Evolutionary conservation across 305 asterid species (phyloP), one percentile per base, ranked within the genome.

Genomic region (Fraxinus floribunda): DNA sequence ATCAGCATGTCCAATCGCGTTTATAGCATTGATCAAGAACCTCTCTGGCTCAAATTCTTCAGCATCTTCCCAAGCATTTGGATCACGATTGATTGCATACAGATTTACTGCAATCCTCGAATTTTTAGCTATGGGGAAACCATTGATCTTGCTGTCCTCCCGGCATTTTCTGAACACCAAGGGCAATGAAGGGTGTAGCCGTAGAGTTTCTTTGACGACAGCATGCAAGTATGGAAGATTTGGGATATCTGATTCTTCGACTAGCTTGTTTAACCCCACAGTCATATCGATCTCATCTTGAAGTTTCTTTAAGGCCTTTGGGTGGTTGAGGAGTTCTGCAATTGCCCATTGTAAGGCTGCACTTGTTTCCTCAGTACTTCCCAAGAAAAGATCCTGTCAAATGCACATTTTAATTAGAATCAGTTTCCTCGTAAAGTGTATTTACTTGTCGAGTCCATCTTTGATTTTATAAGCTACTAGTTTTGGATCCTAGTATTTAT

Each of bases 311-410:
- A 76, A 85, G 79, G 66, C 76, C n/a, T 75, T 16, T 9, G 91
- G 90, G 44, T 87, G 86, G 39, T 88, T 87, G 39, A 90, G 87
- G 10, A 88, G 89, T 78, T 90, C 91, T 0, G 93, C 83, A 10
- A 86, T 34, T 68, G 91, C 90, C 91, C 93, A 88, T 77, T 90
- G 85, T 20, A 85, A 52, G 16, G 93, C 89, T 68, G 87, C 81
- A 15, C 91, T 89, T 80, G 89, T 26, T 26, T 91, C 84, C 64
- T 90, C 87, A 0, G 91, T 88, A 60, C 91, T 90, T 4, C 90
- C 91, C 4, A 80, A 81, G 32, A 88, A 86, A 64, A 88, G 55
- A 80, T 90, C 90, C 90, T 88, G 86, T 60, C 74, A 66, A 66
- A 66, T 24, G 30, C 74, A 66, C 74, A 66, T 29, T 26, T 18